Percentiles rank a stretch among this genome's conserved stretches.
Evolutionary conservation across 768 basidiomycete species (phyloP).

Genomic region (Scleroderma citrinum): DNA sequence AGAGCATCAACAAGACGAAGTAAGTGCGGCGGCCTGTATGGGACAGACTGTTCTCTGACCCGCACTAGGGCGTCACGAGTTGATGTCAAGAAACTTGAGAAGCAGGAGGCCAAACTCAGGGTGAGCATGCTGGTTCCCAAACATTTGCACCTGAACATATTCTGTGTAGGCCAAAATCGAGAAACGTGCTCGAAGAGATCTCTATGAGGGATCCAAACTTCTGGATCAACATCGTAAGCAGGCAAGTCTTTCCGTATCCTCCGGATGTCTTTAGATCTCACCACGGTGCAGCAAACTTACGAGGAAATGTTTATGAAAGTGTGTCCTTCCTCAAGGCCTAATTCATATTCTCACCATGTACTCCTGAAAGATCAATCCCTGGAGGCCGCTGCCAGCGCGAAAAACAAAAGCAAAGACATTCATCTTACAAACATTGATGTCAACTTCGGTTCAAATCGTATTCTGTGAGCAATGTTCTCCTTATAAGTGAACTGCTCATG

Average conservation of each 20-base stretch:
- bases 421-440: constrained; percentile 94
- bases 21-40: constrained; percentile 31
- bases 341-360: not conserved
- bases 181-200: constrained; percentile 83
- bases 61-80: constrained; percentile 73
- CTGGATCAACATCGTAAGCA: constrained; percentile 90
- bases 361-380: constrained; percentile 78
- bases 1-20: constrained; percentile 94
- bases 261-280: not conserved
- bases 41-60: constrained; percentile 1
- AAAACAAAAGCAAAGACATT: constrained; percentile 97
- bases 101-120: constrained; percentile 94
- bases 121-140: constrained; percentile 29
- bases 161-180: constrained; percentile 82
- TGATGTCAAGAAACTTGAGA: constrained; percentile 93
- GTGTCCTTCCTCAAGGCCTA: not conserved
- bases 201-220: constrained; percentile 95
- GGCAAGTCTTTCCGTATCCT: constrained; percentile 32
- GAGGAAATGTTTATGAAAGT: constrained; percentile 99
- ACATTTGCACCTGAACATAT: constrained; percentile 1
- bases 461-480: constrained; percentile 50
- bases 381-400: constrained; percentile 66
- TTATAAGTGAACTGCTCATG: not conserved
- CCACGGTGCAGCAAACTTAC: constrained; percentile 71
- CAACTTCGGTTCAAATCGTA: constrained; percentile 91